A percentile compares a stretch with the other conserved stretches of the same genome.
phyloP scores from a whole-genome alignment of 2,329 filamentous ascomycete species.

The Ploettnerulaceae sp. region DNA sequence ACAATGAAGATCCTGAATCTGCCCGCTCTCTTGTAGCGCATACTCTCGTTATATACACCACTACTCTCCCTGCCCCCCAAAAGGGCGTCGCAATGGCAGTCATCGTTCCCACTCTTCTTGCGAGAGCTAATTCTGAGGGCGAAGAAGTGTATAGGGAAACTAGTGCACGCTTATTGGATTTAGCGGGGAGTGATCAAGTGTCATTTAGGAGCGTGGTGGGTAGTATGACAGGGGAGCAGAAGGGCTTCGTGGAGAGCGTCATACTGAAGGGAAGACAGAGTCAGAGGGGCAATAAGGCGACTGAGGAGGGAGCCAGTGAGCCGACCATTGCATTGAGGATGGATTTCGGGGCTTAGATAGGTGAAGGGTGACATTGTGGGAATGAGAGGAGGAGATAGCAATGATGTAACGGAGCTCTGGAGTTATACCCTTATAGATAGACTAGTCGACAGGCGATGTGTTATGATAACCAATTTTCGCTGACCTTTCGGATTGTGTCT shows the following conservation, averaged over 20 bases:
- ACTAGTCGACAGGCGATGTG: too few relatives aligned
- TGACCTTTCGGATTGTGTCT: too few relatives aligned
- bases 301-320: slow-evolving; percentile 45
- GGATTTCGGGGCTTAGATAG: slow-evolving; percentile 60
- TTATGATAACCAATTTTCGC: too few relatives aligned
- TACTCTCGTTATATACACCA: slow-evolving; percentile 69
- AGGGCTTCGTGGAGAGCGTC: slow-evolving; percentile 74
- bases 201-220: slow-evolving; percentile 72
- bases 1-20: slow-evolving; percentile 74
- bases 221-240: slow-evolving; percentile 65
- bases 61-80: slow-evolving; percentile 42
- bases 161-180: slow-evolving; percentile 69
- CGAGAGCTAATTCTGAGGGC: slow-evolving; percentile 63
- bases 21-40: slow-evolving; percentile 67
- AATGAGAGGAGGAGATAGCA: too few relatives aligned
- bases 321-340: slow-evolving; percentile 93
- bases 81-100: slow-evolving; percentile 64
- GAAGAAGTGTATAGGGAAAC: slow-evolving; percentile 62
- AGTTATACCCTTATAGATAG: too few relatives aligned
- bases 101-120: slow-evolving; percentile 71
- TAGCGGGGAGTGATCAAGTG: slow-evolving; percentile 69
- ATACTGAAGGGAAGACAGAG: slow-evolving; percentile 58
- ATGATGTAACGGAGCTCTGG: too few relatives aligned
- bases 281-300: slow-evolving; percentile 36
- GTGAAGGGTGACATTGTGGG: too few relatives aligned